phyloP scores from a whole-genome alignment of 257 asterid species.

The Petrea volubilis region DNA sequence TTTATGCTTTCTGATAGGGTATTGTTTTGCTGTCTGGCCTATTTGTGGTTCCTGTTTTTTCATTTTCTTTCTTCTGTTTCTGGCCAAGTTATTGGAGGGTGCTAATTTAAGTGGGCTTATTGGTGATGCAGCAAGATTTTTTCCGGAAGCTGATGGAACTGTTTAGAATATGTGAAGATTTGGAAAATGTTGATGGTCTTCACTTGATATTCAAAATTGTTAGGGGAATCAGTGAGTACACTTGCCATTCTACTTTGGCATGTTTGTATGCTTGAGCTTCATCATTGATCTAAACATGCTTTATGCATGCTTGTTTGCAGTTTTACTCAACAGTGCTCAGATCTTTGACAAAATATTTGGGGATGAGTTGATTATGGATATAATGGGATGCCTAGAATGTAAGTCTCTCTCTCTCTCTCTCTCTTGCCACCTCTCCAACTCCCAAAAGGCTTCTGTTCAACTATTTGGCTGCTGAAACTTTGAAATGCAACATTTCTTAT shows the following conservation, averaged over 20 bases:
- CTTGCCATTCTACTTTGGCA: constrained; percentile 15
- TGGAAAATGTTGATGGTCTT: constrained; percentile 81
- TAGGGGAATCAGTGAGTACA: constrained; percentile 79
- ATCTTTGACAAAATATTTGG: constrained; percentile 91
- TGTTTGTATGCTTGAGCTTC: constrained; percentile 9
- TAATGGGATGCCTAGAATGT: constrained; percentile 97
- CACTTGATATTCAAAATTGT: constrained; percentile 80
- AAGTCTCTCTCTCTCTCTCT: constrained; percentile 32
- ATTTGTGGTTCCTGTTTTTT: background rate
- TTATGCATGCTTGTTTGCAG: constrained; percentile 55
- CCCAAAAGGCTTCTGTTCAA: background rate
- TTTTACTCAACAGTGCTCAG: constrained; percentile 76
- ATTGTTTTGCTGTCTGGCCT: background rate
- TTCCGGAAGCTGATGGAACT: constrained; percentile 78
- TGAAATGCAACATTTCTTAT: background rate
- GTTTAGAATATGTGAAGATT: constrained; percentile 77
- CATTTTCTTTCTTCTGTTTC: constrained; percentile 15
- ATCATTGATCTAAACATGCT: constrained; percentile 8
- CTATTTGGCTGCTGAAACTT: background rate
- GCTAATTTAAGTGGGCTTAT: constrained; percentile 29
- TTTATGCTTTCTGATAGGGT: background rate
- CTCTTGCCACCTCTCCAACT: background rate
- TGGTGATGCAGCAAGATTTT: constrained; percentile 71
- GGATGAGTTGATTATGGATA: constrained; percentile 89
- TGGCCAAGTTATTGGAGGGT: constrained; percentile 12